Evolutionary conservation across 805 yeast genomes (phyloP), one percentile per base, ranked within the genome.

Genomic region (Danielia reshetovae): DNA sequence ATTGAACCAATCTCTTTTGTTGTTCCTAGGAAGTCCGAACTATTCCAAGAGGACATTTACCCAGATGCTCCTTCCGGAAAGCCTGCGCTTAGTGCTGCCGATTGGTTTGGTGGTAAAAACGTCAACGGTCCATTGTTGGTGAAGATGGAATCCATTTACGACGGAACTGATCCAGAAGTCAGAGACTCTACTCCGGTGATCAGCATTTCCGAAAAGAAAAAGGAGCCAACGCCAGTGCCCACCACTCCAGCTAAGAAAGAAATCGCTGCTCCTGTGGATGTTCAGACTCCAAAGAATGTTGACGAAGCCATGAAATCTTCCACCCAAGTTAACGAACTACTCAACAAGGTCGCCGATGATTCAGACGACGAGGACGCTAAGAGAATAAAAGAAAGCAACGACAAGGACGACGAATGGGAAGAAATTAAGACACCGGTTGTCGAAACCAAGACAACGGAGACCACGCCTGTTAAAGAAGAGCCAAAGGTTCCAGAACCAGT

Each of bases 1-100:
- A 77, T 93, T 47, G 97, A 93, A 68, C 97, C 97, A 11, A 74
- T 93, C 35, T 85, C 96, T 4, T 93, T 90, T 57, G 76, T 79
- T 49, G 96, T 90, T 38, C 99, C 98, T 46, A 79, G 97, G 70
- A 83, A 88, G 58, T 76, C 95, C 4, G 97, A 93, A 54, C 79
- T 80, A 51, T 90, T 93, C 70, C 96, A 93, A 61, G 82, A 74
- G 28, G 97, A 89, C 50, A 86, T 93, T 32, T 93, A 81, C 55
- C 96, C 97, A 4, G 95, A 85, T 60, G 85, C 90, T 18, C 93
- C 94, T 18, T 79, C 96, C 4, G 73, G 68, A 26, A 71, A 75
- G 50, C 81, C 97, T 4, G 95, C 97, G 0, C 57, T 87, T 38
- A 57, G 80, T 11, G 86, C 95, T 2, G 75, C 66, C 2, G 96